phyloP scores from a whole-genome alignment of 2,329 filamentous ascomycete genomes.

The Remersonia thermophila region DNA sequence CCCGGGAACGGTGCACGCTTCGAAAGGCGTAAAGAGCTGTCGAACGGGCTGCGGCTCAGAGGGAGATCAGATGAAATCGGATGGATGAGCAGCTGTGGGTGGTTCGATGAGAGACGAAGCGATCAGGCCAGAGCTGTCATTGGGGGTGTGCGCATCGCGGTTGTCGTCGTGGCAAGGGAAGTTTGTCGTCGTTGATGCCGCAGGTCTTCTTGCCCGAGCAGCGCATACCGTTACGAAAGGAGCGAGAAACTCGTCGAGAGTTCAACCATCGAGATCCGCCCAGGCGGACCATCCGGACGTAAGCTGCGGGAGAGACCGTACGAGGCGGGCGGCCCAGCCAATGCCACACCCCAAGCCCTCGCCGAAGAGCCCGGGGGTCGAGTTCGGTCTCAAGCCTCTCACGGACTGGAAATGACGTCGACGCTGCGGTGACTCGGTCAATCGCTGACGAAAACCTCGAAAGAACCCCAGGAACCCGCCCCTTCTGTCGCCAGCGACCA shows the following conservation, averaged over 20 bases:
- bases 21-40: background rate
- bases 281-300: slow-evolving; percentile 8
- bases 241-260: slow-evolving; percentile 2
- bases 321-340: slow-evolving; percentile 10
- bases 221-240: no score
- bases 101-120: slow-evolving; percentile 8
- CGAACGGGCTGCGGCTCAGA: background rate
- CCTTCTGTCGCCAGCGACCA: background rate
- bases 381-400: no score
- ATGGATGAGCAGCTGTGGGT: no score
- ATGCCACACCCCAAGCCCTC: slow-evolving; percentile 2
- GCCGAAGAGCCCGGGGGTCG: no score
- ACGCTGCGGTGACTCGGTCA: no score
- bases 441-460: no score
- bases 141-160: slow-evolving; percentile 4
- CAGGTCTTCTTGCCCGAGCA: no score
- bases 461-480: no score
- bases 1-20: background rate
- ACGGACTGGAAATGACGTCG: no score
- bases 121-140: slow-evolving; percentile 7
- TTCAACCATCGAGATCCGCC: slow-evolving; percentile 7
- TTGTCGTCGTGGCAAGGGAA: background rate
- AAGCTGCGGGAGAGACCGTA: slow-evolving; percentile 4
- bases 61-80: background rate
- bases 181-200: background rate